Base-by-base conservation (phyloP, 2,329 filamentous ascomycete species). In the Colletotrichum sp. region DNA sequence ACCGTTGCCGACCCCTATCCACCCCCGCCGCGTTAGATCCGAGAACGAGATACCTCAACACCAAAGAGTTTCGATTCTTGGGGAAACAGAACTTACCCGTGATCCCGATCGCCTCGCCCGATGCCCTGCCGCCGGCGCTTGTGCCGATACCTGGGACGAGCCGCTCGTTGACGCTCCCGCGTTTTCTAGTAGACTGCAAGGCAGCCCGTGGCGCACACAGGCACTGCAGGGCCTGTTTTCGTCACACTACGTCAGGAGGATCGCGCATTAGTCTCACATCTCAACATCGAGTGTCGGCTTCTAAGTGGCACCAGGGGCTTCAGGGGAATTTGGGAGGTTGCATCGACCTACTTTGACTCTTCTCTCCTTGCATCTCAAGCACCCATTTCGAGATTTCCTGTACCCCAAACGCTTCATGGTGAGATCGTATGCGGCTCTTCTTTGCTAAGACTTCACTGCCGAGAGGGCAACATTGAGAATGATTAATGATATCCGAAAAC, bases 171-270 rank as follows among this genome's bases (percentile, higher is more conserved):
- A 34, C 59, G 70, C 60, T 66, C 64, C 74, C 34, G 48, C 16
- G 59, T 55, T 73, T n/a, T 76, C 70, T 24, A 76, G 43, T 21
- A 52, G 48, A 73, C 83, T 82, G 74, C 84, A 86, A n/a, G 80
- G 72, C 12, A 85, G 77, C 21, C 80, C 80, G 68, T 86, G 85
- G 63, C 83, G 81, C 8, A 81, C 77, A 65, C 85, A 86, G 3
- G 84, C 84, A n/a, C 78, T 80, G 72, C 85, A 86, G 5, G 85
- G 85, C n/a, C 78, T 79, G 12, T 80, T 80, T 74, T 86, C 85
- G 65, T 86, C 83, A 76, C 85, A 86, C 85, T 86, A 63, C 21
- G 64, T 65, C 32, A n/a, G 21, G 26, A n/a, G 32, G 15, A 55
- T 61, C 7, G 28, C 21, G 16, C 10, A 61, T 76, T 36, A 74